These are phyloP conservation scores for Mortierella sp. DNA, from an alignment of 371 early-diverging fungal genomes.

Conservation along the genomic window DNA sequence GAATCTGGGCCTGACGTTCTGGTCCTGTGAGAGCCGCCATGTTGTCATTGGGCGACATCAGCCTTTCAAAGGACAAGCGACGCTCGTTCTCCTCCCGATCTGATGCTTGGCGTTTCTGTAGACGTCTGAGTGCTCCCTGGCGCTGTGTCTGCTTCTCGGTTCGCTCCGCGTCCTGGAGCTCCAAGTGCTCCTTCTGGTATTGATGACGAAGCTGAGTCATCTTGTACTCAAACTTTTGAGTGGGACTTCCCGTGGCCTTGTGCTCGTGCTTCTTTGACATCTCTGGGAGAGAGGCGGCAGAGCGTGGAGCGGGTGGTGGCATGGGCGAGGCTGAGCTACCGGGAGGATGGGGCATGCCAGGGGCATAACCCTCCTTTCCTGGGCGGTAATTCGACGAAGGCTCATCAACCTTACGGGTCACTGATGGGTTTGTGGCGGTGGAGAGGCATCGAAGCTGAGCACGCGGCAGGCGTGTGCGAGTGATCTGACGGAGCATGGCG, in stretches of 20 bases:
- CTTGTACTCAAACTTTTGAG: conserved; percentile 41
- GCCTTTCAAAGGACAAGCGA: conserved; percentile 33
- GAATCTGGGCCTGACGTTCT: conserved; percentile 32
- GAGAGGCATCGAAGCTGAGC: conserved; percentile 29
- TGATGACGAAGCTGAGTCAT: conserved; percentile 51
- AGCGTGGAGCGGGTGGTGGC: conserved; percentile 46
- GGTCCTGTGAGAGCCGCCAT: conserved; percentile 18
- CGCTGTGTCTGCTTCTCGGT: conserved; percentile 30
- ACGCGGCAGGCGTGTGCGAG: conserved; percentile 20
- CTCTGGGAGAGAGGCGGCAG: conserved; percentile 41
- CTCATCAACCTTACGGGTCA: conserved; percentile 35
- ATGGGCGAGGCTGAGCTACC: conserved; percentile 41
- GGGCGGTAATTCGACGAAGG: conserved; percentile 48
- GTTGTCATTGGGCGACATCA: conserved; percentile 39
- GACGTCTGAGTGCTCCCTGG: conserved; percentile 26
- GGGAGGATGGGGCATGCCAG: conserved; percentile 52
- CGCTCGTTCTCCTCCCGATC: conserved; percentile 39
- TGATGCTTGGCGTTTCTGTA: conserved; percentile 29
- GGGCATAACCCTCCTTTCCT: conserved; percentile 52
- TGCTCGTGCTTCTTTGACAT: conserved; percentile 48
- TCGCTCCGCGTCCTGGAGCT: conserved; percentile 19
- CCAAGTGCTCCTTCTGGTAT: conserved; percentile 41
- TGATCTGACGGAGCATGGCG: conserved; percentile 50
- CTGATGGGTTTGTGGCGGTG: conserved; percentile 8
- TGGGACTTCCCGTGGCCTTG: conserved; percentile 35